Percentiles rank a stretch among this genome's conserved stretches.
Evolutionary conservation across 202 grass and related monocot species (phyloP).

Genomic region (Hordeum pubiflorum): DNA sequence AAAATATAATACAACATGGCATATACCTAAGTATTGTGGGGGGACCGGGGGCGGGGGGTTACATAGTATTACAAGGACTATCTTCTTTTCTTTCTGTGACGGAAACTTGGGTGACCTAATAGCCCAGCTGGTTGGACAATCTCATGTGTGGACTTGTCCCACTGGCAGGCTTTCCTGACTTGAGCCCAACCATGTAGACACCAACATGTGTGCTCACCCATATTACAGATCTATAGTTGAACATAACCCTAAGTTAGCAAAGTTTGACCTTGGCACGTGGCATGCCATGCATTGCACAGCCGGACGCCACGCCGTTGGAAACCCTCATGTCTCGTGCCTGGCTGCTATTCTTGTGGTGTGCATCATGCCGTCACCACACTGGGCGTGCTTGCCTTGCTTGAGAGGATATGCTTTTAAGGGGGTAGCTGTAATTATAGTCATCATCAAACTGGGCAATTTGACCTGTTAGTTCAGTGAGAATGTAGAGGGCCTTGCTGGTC

Average conservation of each 20-base stretch:
- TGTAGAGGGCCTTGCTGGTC: not conserved
- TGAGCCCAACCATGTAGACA: not conserved
- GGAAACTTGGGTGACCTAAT: not conserved
- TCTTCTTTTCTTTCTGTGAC: not conserved
- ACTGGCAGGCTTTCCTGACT: not conserved
- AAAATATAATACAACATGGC: not conserved
- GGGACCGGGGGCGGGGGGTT: not conserved
- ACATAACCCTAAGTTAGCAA: not conserved
- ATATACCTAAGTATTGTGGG: not conserved
- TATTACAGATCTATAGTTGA: not conserved
- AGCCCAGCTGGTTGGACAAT: not conserved
- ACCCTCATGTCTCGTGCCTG: not conserved
- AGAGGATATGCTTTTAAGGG: not conserved
- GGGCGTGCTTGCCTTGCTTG: not conserved
- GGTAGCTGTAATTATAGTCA: not conserved
- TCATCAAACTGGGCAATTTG: not conserved
- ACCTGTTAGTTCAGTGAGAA: not conserved
- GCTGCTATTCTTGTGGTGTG: not conserved
- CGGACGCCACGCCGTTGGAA: not conserved
- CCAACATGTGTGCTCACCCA: not conserved
- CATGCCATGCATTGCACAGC: not conserved
- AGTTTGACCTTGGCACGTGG: not conserved
- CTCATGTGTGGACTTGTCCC: not conserved
- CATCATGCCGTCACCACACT: not conserved
- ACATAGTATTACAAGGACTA: not conserved